Base-by-base conservation (phyloP, 139 green algal species). In the Nannochloris sp. region DNA sequence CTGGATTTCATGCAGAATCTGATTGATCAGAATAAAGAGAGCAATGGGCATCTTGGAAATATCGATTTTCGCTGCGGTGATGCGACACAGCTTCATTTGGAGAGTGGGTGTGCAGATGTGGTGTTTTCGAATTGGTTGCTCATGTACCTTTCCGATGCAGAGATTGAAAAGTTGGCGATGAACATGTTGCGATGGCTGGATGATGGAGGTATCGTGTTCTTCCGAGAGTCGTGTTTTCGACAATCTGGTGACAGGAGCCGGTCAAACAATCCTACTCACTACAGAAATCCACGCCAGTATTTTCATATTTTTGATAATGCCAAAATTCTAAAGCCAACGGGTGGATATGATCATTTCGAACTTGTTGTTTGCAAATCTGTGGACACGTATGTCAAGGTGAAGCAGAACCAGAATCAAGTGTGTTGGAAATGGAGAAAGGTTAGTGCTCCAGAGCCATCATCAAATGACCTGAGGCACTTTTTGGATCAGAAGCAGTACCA, bases 41-140 rank as follows among this genome's bases (percentile, higher is more conserved):
- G 18, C 10, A 78, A 91, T 66, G 67, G 57, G n/a, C 48, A 75
- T 49, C 27, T 69, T 34, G 60, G 54, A 24, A 89, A 86, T 65
- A 61, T 86, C 18, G 43, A 67, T n/a, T 87, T 87, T 61, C 53
- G 63, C 76, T 81, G 59, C 48, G 81, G 63, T 7, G 85, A 92
- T 57, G 85, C 81, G 0, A 88, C 80, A 10, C 70, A 86, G 68
- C 72, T 90, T 66, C 31, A 81, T 18, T 62, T 83, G 44, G 56
- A 66, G 0, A 23, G 36, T 4, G 50, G 10, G 21, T 65, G 56
- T 48, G 71, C 66, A 34, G 86, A 93, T 60, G 73, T 95, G 16
- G 76, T 94, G 4, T 95, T 95, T 73, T 88, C 80, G 70, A 96
- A 96, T 76, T 96, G 88, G 88, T 83, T 96, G 57, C 77, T 96